A percentile compares a stretch with the other conserved stretches of the same genome.
Evolutionary conservation across 1,284 basidiomycete genomes (phyloP).

Genomic region (Leccinum subatratum): DNA sequence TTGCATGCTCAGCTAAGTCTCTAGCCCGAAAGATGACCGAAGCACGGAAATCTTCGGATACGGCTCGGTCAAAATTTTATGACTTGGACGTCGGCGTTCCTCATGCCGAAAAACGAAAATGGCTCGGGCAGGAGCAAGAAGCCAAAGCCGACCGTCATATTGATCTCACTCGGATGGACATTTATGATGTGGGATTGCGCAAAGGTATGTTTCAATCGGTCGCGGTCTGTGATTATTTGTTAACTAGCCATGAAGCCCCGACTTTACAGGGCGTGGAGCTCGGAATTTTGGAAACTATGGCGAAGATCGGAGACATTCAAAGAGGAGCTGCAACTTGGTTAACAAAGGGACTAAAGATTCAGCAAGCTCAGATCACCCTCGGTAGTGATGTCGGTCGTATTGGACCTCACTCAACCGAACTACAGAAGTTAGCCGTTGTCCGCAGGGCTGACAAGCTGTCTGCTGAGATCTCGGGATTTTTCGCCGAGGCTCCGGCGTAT

Average conservation of each 20-base stretch:
- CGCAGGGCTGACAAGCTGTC: background rate
- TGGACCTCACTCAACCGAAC: background rate
- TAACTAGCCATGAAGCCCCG: background rate
- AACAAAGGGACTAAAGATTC: background rate
- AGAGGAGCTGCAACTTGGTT: background rate
- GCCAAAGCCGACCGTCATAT: background rate
- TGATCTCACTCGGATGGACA: background rate
- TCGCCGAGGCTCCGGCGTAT: background rate
- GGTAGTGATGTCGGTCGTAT: background rate
- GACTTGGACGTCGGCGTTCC: background rate
- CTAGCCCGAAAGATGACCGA: background rate
- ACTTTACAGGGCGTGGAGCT: background rate
- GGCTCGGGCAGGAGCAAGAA: background rate
- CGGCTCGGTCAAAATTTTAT: background rate
- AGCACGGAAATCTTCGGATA: background rate
- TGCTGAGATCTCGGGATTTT: background rate
- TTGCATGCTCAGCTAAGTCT: background rate
- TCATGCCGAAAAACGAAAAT: background rate
- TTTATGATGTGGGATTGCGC: background rate
- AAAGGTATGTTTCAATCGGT: background rate
- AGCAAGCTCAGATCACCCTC: background rate
- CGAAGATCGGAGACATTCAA: background rate
- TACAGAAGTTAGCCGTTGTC: background rate
- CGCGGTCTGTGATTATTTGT: background rate
- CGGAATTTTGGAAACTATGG: background rate